Base-by-base conservation (phyloP, 1,284 basidiomycete genomes). In the Cutaneotrichosporon arboriforme region DNA sequence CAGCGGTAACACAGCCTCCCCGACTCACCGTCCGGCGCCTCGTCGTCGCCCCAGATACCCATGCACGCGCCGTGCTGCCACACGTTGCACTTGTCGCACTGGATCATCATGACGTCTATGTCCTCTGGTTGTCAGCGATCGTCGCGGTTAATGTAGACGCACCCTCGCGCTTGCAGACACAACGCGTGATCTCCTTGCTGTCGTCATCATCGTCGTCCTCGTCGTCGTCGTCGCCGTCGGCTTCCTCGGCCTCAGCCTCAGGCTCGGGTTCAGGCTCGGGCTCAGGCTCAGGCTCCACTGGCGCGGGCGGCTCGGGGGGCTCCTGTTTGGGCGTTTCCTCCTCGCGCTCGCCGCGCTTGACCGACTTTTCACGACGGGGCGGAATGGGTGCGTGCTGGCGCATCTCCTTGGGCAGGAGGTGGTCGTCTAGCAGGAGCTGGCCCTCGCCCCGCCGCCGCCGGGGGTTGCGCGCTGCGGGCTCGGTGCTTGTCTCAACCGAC, bases 31-130 rank as follows among this genome's bases (percentile, higher is more conserved):
- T 87, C 82, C 52, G 85, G 85, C 31, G 88, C 82, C 65, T 86
- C 85, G 57, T 87, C 86, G 70, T 92, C 88, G 39, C 83, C 84
- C 70, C 86, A 83, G 72, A 90, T 90, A 46, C 94, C 94, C 84
- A 98, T 92, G 77, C 94, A 98, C 31, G 86, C 81, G 17, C 93
- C 93, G 74, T 98, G 94, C 76, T 98, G 94, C 94, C 94, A 98
- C 58, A 90, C 90, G 68, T 90, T 88, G 80, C 94, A 98, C 50
- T 81, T 86, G 77, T 98, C 94, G 77, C 94, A 98, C 74, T 93
- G 88, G 48, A 97, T 91, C 91, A 97, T 97, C 61, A 85, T 82
- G 64, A 85, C 84, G 67, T 88, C 87, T 68, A 88, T 87, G 75
- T 81, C 81, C 83, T 71, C 60, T 58, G 33, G 8, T 42, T 14